Conservation (phyloP, 371 early-diverging fungal species). For the Haplosporangium sp. region DNA sequence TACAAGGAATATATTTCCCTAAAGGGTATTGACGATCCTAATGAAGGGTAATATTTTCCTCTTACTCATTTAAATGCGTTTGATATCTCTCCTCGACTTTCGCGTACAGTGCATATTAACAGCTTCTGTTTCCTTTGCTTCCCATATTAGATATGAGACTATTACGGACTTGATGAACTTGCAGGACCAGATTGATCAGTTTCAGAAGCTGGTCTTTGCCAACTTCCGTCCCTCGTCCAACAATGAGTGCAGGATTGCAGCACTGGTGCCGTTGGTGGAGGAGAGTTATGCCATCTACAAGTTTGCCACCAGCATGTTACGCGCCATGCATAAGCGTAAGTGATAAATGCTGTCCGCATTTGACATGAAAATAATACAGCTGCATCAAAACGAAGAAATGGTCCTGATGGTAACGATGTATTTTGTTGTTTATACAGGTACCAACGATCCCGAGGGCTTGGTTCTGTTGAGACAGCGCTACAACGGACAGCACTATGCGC, state of each 20-base stretch:
- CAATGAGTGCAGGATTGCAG: conserved; percentile 95
- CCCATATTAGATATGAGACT: conserved; percentile 81
- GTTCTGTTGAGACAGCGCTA: conserved; percentile 88
- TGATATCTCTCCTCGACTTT: no score
- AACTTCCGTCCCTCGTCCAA: conserved; percentile 87
- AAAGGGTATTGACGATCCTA: conserved; percentile 95
- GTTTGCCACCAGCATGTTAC: conserved; percentile 94
- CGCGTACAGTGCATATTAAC: neutral
- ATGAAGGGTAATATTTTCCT: conserved; percentile 84
- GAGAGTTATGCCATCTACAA: conserved; percentile 96
- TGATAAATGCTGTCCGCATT: neutral
- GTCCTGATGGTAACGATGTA: no score
- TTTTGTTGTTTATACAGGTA: conserved; percentile 45
- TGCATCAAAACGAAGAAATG: neutral
- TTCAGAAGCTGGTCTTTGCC: conserved; percentile 89
- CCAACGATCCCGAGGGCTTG: conserved; percentile 86
- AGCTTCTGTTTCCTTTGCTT: neutral
- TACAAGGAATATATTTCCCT: conserved; percentile 96
- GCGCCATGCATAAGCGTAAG: conserved; percentile 95
- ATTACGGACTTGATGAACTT: conserved; percentile 93
- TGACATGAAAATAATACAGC: neutral
- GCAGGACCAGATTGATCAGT: conserved; percentile 90
- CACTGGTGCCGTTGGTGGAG: conserved; percentile 96
- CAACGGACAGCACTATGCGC: conserved; percentile 85
- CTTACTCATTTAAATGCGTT: neutral